Base-by-base conservation (phyloP, 2,329 filamentous ascomycete species). In the Cryphonectria radicalis region DNA sequence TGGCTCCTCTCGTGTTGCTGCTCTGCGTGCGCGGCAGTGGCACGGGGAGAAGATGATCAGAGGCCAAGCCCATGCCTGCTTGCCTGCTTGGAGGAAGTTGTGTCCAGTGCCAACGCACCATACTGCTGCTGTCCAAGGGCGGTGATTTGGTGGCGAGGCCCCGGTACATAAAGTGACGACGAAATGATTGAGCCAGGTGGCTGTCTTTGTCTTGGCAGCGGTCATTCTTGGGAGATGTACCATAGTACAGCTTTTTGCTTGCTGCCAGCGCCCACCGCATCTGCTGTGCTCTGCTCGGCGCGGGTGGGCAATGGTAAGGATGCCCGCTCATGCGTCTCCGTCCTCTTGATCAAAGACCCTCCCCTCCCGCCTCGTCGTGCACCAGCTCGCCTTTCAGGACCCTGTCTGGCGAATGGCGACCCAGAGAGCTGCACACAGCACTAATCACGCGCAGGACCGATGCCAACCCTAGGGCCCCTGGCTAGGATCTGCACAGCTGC, bases 11-110 rank as follows among this genome's bases (percentile, higher is more conserved):
- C 28, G 53, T 40, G 50, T n/a, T 68, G 55, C 55, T 50, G 46
- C 22, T 10, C 63, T 68, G 40, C 66, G 66, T 63, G 66, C 57
- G 40, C 53, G 66, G 66, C 40, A 68, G 57, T 68, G 57, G 40
- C 25, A 68, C 66, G 55, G 7, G 63, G 6, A 4, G 6, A 10
- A 37, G 57, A 43, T n/a, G 55, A 62, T 25, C 35, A 28, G 40
- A 28, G 40, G 50, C 7, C 57, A 59, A 25, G 37, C 22, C 25
- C 46, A 66, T n/a, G n/a, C n/a, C n/a, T n/a, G n/a, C n/a, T n/a
- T 32, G 28, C 42, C 8, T 46, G 63, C 42, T n/a, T 22, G 42
- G 13, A n/a, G n/a, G 19, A n/a, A n/a, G 43, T 4, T 22, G 13
- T 6, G 25, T 40, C 40, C 62, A 25, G 37, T 8, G 37, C 62